phyloP scores from a whole-genome alignment of 352 stramenopile genomes.

The Globisporangium okanoganense region DNA sequence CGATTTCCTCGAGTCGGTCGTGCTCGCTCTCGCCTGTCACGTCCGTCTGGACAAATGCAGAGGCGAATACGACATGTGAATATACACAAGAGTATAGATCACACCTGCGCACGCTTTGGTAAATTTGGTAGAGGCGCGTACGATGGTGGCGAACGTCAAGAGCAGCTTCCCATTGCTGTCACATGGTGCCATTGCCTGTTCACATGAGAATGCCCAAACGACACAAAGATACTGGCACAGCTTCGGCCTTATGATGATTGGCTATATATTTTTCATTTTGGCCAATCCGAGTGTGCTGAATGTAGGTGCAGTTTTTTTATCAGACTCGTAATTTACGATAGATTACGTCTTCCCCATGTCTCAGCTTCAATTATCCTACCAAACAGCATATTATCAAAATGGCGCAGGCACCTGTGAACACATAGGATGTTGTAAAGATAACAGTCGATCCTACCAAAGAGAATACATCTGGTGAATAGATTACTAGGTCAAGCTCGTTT shows the following conservation, averaged over 20 bases:
- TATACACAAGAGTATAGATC: neutral
- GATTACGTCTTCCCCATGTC: neutral
- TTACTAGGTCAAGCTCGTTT: neutral
- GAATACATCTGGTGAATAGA: neutral
- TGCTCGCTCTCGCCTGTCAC: slow-evolving; percentile 59
- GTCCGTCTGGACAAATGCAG: no score
- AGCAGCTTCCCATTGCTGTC: slow-evolving; percentile 20
- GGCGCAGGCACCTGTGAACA: neutral
- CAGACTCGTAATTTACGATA: neutral
- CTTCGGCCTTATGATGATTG: neutral
- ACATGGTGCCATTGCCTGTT: slow-evolving; percentile 8
- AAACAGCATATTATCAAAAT: neutral
- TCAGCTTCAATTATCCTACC: slow-evolving; percentile 4
- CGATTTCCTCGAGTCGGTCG: slow-evolving; percentile 58
- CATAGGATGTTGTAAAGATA: neutral
- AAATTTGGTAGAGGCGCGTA: slow-evolving; percentile 22
- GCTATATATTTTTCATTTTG: neutral
- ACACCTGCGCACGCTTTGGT: no score
- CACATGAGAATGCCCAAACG: neutral
- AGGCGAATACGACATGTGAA: no score
- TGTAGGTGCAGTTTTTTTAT: slow-evolving; percentile 1
- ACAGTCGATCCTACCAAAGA: neutral
- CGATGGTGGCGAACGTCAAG: slow-evolving; percentile 35
- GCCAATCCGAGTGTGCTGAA: neutral
- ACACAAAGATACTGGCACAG: neutral